Evolutionary conservation across 2,329 filamentous ascomycete species (phyloP), one percentile per base, ranked within the genome.

Genomic region (Fragosphaeria purpurea): DNA sequence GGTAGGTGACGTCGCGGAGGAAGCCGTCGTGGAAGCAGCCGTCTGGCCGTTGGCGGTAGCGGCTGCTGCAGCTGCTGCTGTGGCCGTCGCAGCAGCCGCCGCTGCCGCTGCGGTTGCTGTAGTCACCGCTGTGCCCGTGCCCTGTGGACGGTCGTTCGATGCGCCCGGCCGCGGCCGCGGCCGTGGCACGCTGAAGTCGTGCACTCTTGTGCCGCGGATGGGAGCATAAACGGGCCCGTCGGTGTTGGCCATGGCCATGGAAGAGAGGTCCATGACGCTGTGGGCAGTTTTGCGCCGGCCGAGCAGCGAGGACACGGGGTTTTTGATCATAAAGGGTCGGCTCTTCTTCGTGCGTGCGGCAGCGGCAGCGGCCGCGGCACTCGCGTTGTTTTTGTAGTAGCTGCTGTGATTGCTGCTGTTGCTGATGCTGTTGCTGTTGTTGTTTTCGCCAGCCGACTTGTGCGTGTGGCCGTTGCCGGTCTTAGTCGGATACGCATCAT

Each of bases 151-250:
- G 35, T 60, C 62, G 45, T 56, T 66, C 31, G 67, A 63, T 4
- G 69, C 55, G 34, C 67, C 55, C 33, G 67, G 63, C 44, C 64
- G 72, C 22, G 22, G 22, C 53, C 68, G 72, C 31, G 70, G 71
- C 46, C 79, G 69, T 1, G 80, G 80, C 0, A 77, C 79, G 59
- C 79, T 83, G 58, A 83, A 85, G 62, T 81, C 82, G 60, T 85
- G 82, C 46, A 83, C 74, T 44, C 73, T 70, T 7, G 77, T 85
- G 46, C 78, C 82, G 59, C 73, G 74, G 55, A 85, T 85, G 13
- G 80, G 80, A 57, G 84, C 80, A 57, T 83, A 82, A 22, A 65
- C 63, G 5, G 72, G 70, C 57, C 75, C 73, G 11, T 72, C 69
- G n/a, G 9, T 57, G 7, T 66, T 64, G 44, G 66, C 57, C 33